phyloP scores from a whole-genome alignment of 2,329 filamentous ascomycete genomes.

The Thelonectria rubi region DNA sequence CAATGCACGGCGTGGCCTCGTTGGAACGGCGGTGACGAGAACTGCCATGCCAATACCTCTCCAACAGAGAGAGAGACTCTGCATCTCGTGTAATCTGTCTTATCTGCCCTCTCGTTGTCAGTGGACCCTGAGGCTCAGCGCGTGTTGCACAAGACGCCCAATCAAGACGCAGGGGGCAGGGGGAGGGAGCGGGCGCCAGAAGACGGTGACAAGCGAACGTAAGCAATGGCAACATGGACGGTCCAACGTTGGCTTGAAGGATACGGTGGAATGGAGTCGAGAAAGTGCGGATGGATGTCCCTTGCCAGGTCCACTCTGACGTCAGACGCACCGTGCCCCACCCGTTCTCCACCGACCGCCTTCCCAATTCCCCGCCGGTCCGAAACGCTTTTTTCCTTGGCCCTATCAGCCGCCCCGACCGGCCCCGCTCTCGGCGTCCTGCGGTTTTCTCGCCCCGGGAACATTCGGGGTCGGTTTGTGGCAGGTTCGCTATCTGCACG shows the following conservation, averaged over 20 bases:
- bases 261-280: background rate
- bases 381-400: constrained; percentile 18
- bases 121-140: constrained; percentile 43
- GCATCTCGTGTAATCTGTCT: background rate
- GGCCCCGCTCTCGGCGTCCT: constrained; percentile 36
- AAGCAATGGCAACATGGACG: background rate
- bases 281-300: no score
- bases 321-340: constrained; percentile 39
- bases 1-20: background rate
- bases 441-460: constrained; percentile 12
- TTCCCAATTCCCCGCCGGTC: constrained; percentile 25
- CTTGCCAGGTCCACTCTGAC: constrained; percentile 38
- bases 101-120: constrained; percentile 18
- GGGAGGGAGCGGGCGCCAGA: background rate
- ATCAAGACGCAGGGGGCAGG: constrained; percentile 28
- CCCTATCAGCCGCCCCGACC: constrained; percentile 43
- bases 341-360: background rate
- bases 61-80: background rate
- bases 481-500: background rate
- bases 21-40: background rate
- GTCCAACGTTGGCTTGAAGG: background rate
- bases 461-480: constrained; percentile 11
- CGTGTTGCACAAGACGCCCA: constrained; percentile 23
- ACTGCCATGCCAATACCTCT: background rate
- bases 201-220: background rate